Evolutionary conservation across 2,329 filamentous ascomycete species (phyloP).

Genomic region (Pyrenophora teres): DNA sequence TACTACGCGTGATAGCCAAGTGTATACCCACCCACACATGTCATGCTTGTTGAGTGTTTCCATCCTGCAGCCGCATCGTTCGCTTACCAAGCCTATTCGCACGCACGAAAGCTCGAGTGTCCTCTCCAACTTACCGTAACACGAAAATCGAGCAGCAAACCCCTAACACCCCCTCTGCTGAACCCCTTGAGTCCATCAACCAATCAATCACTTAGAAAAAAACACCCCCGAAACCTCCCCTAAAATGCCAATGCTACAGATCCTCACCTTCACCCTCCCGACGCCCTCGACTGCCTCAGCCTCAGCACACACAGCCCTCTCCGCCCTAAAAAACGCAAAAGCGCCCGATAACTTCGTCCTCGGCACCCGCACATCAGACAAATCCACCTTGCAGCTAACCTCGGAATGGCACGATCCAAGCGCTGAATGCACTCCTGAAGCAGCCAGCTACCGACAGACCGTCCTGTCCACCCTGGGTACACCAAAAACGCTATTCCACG

Average conservation of each 20-base stretch:
- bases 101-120: background rate
- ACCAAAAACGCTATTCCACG: background rate
- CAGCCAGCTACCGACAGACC: background rate
- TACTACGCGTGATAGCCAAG: too few species aligned
- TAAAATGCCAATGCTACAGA: constrained; percentile 4
- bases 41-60: too few species aligned
- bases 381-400: constrained; percentile 3
- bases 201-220: too few species aligned
- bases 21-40: too few species aligned
- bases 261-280: constrained; percentile 3
- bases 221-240: background rate
- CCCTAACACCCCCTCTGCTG: too few species aligned
- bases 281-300: background rate
- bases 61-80: too few species aligned
- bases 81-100: background rate
- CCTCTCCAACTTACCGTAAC: too few species aligned
- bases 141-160: too few species aligned
- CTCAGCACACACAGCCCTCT: background rate
- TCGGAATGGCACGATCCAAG: constrained; percentile 6
- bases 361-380: constrained; percentile 1
- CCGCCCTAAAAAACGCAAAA: constrained; percentile 7
- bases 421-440: background rate
- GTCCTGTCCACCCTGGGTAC: constrained; percentile 2
- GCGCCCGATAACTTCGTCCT: constrained; percentile 4
- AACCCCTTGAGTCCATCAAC: background rate